These are phyloP conservation scores for Salinomyces thailandicus DNA, from an alignment of 2,329 filamentous ascomycete genomes.

Conservation along the genomic window DNA sequence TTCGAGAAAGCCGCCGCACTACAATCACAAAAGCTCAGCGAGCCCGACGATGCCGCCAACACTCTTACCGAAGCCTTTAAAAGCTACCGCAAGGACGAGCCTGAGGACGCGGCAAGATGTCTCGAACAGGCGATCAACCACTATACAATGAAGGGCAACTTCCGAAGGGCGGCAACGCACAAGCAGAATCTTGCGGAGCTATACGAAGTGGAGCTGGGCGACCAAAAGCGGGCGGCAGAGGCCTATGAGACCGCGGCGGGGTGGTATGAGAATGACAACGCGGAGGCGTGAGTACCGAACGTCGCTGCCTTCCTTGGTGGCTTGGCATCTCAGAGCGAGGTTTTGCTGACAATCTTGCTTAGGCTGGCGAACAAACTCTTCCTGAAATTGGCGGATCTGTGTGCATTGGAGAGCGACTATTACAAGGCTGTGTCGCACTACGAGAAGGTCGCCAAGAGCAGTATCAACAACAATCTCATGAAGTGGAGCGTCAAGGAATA, in stretches of 20 bases:
- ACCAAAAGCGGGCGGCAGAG: slow-evolving; percentile 67
- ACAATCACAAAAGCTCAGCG: slow-evolving; percentile 70
- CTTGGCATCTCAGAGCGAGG: no score
- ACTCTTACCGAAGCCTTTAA: slow-evolving; percentile 86
- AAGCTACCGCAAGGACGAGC: slow-evolving; percentile 77
- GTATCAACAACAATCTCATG: slow-evolving; percentile 84
- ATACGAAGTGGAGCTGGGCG: slow-evolving; percentile 70
- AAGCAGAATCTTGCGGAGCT: slow-evolving; percentile 83
- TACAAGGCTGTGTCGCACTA: slow-evolving; percentile 70
- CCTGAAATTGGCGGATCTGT: slow-evolving; percentile 82
- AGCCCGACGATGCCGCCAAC: slow-evolving; percentile 87
- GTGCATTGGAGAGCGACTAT: slow-evolving; percentile 74
- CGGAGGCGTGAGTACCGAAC: slow-evolving; percentile 57
- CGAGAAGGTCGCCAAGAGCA: slow-evolving; percentile 66
- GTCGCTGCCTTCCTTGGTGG: no score
- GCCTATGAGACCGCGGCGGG: slow-evolving; percentile 76
- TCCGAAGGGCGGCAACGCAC: slow-evolving; percentile 78
- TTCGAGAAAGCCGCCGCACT: slow-evolving; percentile 79
- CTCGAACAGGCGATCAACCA: slow-evolving; percentile 70
- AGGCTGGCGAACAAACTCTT: slow-evolving; percentile 87
- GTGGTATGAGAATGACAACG: slow-evolving; percentile 84
- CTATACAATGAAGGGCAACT: slow-evolving; percentile 83
- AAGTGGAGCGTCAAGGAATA: slow-evolving; percentile 93
- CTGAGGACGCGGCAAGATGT: slow-evolving; percentile 70
- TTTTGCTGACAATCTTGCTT: slow-evolving; percentile 2